Evolutionary conservation across 768 basidiomycete species (phyloP), one percentile per base, ranked within the genome.

Genomic region (Porphyrellus cyaneotinctus): DNA sequence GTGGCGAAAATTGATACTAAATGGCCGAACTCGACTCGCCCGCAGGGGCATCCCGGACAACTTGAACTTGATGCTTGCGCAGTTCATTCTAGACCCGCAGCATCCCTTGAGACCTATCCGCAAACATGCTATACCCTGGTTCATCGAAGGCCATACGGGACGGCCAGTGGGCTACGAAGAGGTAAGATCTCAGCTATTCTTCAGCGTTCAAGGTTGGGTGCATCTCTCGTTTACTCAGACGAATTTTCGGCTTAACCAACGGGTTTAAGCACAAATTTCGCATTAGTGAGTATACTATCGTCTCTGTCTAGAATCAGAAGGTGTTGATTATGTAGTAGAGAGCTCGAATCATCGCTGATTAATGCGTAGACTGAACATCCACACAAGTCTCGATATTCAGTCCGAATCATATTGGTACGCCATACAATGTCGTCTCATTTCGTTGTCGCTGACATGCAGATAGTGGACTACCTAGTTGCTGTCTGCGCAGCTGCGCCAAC

Each of bases 361-460:
- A 24, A 53, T 15, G 10, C 18, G 26, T 26, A 30, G 11, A 9
- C 42, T 69, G 22, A 60, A 37, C 32, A n/a, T 53, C 24, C 24
- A 30, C 9, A 5, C 46, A 57, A 87, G 86, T 84, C 9, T 71
- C 85, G 51, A 62, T 86, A 37, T 85, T 81, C 64, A 83, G 84
- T 54, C 76, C 82, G 26, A 88, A 88, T 62, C 82, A 86, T 58
- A 63, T 86, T 37, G 85, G 84, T 82, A 56, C 37, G 75, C 61
- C 28, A 13, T 47, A 36, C 17, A 26, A 17, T 17, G 10, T 6
- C 30, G 2, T 36, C 13, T 51, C 18, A 30, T 44, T 14, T 32
- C 23, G 17, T 20, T 41, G 6, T 18, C 20, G 35, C 31, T 24
- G 44, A 39, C 46, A 18, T 24, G 5, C 12, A 9, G 23, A 6